A percentile compares a stretch with the other conserved stretches of the same genome.
phyloP scores from a whole-genome alignment of 1,139 yeast species.

The Blastobotrys elegans region DNA sequence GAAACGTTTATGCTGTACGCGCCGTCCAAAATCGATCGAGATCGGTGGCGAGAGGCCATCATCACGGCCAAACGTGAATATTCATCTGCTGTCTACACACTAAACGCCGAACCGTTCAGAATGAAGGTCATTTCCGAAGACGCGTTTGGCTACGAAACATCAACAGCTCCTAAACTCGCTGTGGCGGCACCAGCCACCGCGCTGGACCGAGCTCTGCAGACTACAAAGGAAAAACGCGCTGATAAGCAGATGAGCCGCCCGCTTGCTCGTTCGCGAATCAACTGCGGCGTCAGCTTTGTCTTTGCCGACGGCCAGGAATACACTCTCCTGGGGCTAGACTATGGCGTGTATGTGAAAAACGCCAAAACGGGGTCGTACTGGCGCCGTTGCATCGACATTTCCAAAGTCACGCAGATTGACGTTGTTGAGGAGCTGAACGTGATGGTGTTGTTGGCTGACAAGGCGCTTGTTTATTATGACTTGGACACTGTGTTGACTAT shows the following conservation, averaged over 20 bases:
- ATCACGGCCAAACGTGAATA: conserved; percentile 51
- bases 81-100: conserved; percentile 40
- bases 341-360: conserved; percentile 42
- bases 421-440: conserved; percentile 56
- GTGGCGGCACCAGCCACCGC: conserved; percentile 61
- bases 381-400: conserved; percentile 54
- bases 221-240: conserved; percentile 22
- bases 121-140: conserved; percentile 52
- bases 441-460: conserved; percentile 55
- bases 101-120: conserved; percentile 51
- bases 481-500: conserved; percentile 39
- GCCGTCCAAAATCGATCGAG: conserved; percentile 49
- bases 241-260: conserved; percentile 28
- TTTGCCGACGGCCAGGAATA: conserved; percentile 37
- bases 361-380: conserved; percentile 37
- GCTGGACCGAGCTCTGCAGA: conserved; percentile 45
- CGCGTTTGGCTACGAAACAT: conserved; percentile 60
- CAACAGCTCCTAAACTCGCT: conserved; percentile 56
- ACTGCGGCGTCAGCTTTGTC: conserved; percentile 32
- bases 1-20: conserved; percentile 57
- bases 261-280: conserved; percentile 29
- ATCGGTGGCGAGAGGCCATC: conserved; percentile 56
- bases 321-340: conserved; percentile 42
- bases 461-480: conserved; percentile 56
- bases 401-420: conserved; percentile 55